These are phyloP conservation scores for Boletus sp. DNA, from an alignment of 768 basidiomycete genomes.

Conservation along the genomic window DNA sequence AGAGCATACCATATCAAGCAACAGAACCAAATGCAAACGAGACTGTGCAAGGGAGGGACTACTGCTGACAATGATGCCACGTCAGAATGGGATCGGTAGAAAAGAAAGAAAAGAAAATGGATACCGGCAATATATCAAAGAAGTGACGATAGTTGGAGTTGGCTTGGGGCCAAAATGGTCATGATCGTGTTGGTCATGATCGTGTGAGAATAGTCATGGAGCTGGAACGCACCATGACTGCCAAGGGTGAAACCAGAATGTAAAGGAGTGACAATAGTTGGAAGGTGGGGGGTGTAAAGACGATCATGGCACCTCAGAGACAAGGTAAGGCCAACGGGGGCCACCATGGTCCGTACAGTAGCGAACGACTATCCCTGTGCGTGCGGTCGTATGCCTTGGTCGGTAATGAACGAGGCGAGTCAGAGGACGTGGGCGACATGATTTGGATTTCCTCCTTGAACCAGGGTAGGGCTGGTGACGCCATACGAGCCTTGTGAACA, in stretches of 20 bases:
- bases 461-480: neutral
- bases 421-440: neutral
- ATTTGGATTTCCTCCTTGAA: neutral
- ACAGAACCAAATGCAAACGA: neutral
- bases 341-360: neutral
- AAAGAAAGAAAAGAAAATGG: neutral
- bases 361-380: constrained; percentile 2
- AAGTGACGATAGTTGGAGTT: constrained; percentile 16
- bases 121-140: constrained; percentile 6
- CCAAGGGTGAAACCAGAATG: neutral
- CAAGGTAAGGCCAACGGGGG: neutral
- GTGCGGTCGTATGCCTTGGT: neutral
- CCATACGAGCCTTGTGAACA: neutral
- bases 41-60: neutral
- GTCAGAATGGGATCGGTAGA: neutral
- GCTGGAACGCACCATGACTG: neutral
- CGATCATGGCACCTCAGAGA: neutral
- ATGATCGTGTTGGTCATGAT: no score
- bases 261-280: constrained; percentile 21
- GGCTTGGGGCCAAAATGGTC: neutral
- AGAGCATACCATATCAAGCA: constrained; percentile 3
- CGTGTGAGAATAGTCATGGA: neutral
- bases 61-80: neutral
- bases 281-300: neutral
- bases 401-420: constrained; percentile 3